Base-by-base conservation (phyloP, 306 rosid species). In the Cyamopsis tetragonoloba region DNA sequence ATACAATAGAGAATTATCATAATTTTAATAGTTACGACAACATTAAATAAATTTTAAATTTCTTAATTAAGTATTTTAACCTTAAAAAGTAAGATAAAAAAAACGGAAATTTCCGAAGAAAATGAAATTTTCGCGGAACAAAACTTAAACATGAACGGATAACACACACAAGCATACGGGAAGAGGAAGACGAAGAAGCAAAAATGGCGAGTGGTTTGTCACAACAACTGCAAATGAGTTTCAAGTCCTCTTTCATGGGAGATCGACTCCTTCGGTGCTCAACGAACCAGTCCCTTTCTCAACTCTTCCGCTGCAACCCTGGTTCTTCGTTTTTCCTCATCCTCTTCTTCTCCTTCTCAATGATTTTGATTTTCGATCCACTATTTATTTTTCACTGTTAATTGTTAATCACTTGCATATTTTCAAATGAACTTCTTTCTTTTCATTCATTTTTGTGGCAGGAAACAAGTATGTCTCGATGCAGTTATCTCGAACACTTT, bases 401-500 rank as follows among this genome's bases (percentile, higher is more conserved):
- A 6, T 0, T 7, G 32, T 61, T 5, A 44, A 31, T 61, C 13
- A 31, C 7, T 66, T 34, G 26, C 13, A 18, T 6, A 34, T n/a
- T n/a, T n/a, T n/a, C n/a, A n/a, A n/a, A n/a, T n/a, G n/a, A n/a
- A n/a, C n/a, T n/a, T n/a, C n/a, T 15, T 22, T 26, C 15, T 5
- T 7, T 18, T 22, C 10, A 13, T 32, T 15, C 32, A 32, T 31
- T 34, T 7, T 28, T 18, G 24, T 59, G 8, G 18, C 80, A 92
- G 96, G 96, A 66, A 55, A n/a, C 65, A 84, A 72, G 62, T 86
- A 74, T 70, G 86, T 87, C 62, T 79, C 86, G 3, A 82, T 89
- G 95, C 95, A 82, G 81, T 66, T 92, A 43, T 72, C 98, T 37
- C 87, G 91, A 63, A 50, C 84, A 20, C 61, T 89, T 70, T 87